A percentile compares a stretch with the other conserved stretches of the same genome.
Conservation (phyloP, 306 rosid genomes). For the Elaeagnus macrophylla region DNA sequence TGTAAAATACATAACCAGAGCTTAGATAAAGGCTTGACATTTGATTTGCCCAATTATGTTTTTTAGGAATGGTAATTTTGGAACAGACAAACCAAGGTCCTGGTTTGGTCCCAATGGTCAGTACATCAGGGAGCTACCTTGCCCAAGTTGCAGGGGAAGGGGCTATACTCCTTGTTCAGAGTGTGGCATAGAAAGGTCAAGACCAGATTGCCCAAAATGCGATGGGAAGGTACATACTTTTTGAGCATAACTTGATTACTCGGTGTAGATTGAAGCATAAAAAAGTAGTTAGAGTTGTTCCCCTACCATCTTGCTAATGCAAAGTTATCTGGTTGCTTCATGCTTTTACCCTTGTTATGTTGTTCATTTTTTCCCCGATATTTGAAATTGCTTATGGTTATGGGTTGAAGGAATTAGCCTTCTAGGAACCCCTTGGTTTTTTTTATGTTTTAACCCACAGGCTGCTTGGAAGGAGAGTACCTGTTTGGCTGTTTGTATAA, state of each 20-base stretch:
- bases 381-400: background rate
- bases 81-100: slow-evolving; percentile 45
- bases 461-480: background rate
- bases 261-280: background rate
- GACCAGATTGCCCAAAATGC: slow-evolving; percentile 73
- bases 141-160: slow-evolving; percentile 94
- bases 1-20: too few relatives aligned
- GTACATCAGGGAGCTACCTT: slow-evolving; percentile 86
- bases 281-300: background rate
- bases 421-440: background rate
- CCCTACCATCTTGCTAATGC: background rate
- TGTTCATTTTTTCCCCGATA: background rate
- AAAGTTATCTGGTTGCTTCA: background rate
- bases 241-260: background rate
- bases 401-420: slow-evolving; percentile 1
- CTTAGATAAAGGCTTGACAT: too few relatives aligned
- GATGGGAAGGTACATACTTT: slow-evolving; percentile 57
- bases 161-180: slow-evolving; percentile 88
- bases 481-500: too few relatives aligned
- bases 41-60: too few relatives aligned
- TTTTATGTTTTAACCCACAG: too few relatives aligned
- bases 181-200: slow-evolving; percentile 86
- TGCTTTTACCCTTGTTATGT: background rate
- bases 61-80: slow-evolving; percentile 44
- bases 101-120: slow-evolving; percentile 93